Base-by-base conservation (phyloP, 148 eudicot species). In the Selenicereus undatus region DNA sequence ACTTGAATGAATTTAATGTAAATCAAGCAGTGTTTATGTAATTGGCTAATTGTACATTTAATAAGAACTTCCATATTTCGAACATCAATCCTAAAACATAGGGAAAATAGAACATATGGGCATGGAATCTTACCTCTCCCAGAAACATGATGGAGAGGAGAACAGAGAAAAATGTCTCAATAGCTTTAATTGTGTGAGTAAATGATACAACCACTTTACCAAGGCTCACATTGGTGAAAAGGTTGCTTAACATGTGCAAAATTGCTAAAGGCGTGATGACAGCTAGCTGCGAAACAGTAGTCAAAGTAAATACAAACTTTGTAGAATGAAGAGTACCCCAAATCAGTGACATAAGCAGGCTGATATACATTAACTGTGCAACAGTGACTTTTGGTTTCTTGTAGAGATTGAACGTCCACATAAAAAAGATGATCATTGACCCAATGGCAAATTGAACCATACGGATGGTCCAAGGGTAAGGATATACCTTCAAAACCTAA, bases 131-230 rank as follows among this genome's bases (percentile, higher is more conserved):
- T 76, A 96, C 99, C 98, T 96, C 98, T 64, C 95, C 95, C 39
- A 94, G 77, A 79, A 94, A 92, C 86, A 90, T 75, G 75, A 89
- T 85, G 24, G 98, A 92, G 39, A 94, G 91, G 60, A 93, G 42
- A 83, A 96, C 99, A 21, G 99, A 90, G 88, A 96, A 96, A 83
- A 96, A 96, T 16, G 99, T 98, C 85, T 96, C 99, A 93, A 92
- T 91, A 62, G 99, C 99, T 86, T 96, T 96, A 76, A 96, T 90
- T 36, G 97, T 94, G 91, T 94, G 98, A 35, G 98, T 94, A 79
- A 94, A 94, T 22, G 98, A 94, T 75, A 94, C 97, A 42, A 97
- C 91, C 87, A 94, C 98, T 90, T 91, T 89, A 76, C 98, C 98
- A 69, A 94, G 93, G 81, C 98, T 94, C 97, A 94, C 89, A 80